Conservation (phyloP, 2,329 filamentous ascomycete species). For the Geoglossum cookeanum region DNA sequence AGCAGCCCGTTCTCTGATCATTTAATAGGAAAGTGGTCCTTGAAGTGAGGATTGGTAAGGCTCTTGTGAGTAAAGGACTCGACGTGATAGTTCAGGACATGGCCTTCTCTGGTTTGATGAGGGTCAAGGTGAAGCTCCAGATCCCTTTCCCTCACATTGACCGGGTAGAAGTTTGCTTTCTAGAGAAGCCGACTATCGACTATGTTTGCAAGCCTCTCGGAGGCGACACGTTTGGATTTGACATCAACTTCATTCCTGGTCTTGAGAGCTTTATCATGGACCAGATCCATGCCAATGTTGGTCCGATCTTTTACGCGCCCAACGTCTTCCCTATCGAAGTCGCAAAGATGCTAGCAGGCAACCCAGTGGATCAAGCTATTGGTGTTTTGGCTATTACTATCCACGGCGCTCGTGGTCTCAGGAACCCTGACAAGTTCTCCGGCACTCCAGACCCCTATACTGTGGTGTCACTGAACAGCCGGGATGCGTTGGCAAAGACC, state of each 20-base stretch:
- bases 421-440: slow-evolving; percentile 87
- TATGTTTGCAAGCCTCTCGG: slow-evolving; percentile 96
- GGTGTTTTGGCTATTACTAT: slow-evolving; percentile 84
- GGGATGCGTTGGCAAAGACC: slow-evolving; percentile 65
- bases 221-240: slow-evolving; percentile 87
- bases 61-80: slow-evolving; percentile 88
- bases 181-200: slow-evolving; percentile 75
- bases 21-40: slow-evolving; percentile 54
- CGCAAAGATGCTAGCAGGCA: slow-evolving; percentile 92
- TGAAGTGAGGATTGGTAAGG: slow-evolving; percentile 87
- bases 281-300: slow-evolving; percentile 83
- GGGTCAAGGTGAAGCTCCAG: slow-evolving; percentile 93
- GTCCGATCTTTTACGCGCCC: slow-evolving; percentile 94
- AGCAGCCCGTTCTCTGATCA: neutral
- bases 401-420: slow-evolving; percentile 77
- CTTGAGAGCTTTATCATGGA: slow-evolving; percentile 87
- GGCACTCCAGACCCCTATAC: slow-evolving; percentile 85
- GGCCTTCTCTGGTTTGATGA: slow-evolving; percentile 88
- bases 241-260: slow-evolving; percentile 97
- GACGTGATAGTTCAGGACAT: slow-evolving; percentile 98
- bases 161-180: slow-evolving; percentile 83
- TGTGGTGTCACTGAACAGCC: slow-evolving; percentile 65
- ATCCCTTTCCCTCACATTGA: slow-evolving; percentile 92
- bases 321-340: slow-evolving; percentile 98
- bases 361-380: slow-evolving; percentile 84